Conservation (phyloP, 2,329 filamentous ascomycete species). For the Pseudocercospora fijiensis region DNA sequence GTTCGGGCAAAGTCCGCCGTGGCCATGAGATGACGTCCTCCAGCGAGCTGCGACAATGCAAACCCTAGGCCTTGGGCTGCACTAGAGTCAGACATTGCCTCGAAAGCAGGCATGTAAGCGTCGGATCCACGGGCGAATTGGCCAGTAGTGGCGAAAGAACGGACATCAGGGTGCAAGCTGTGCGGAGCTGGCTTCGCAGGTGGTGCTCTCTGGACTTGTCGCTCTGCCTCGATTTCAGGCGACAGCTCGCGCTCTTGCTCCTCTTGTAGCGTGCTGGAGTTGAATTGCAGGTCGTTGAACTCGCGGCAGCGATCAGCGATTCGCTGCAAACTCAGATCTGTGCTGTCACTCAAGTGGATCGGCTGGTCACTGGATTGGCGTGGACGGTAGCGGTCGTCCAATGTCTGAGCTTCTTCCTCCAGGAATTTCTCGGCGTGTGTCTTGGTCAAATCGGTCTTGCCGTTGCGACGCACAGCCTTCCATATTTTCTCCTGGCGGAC, state of each 20-base stretch:
- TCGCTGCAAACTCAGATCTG: conserved; percentile 34
- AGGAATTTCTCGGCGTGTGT: conserved; percentile 48
- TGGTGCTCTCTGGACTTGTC: conserved; percentile 51
- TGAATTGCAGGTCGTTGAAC: conserved; percentile 27
- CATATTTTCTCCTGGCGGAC: conserved; percentile 39
- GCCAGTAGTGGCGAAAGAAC: conserved; percentile 44
- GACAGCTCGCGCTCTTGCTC: conserved; percentile 41
- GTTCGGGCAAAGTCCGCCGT: conserved; percentile 21
- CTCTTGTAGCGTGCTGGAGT: conserved; percentile 25
- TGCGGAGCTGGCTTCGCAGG: conserved; percentile 45
- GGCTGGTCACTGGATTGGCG: not conserved
- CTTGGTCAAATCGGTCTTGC: conserved; percentile 19
- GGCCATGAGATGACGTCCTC: conserved; percentile 20
- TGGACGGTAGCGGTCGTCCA: conserved; percentile 53
- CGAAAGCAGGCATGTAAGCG: conserved; percentile 19
- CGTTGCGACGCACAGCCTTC: conserved; percentile 23
- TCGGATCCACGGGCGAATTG: conserved; percentile 33
- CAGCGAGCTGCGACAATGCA: not conserved
- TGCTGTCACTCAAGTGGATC: not conserved
- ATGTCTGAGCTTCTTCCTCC: conserved; percentile 55
- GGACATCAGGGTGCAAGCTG: conserved; percentile 46
- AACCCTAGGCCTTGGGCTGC: conserved; percentile 8
- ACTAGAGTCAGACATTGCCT: conserved; percentile 10
- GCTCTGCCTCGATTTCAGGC: conserved; percentile 63
- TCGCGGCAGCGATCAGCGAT: conserved; percentile 24